Percentiles rank a stretch among this genome's conserved stretches.
phyloP scores from a whole-genome alignment of 2,329 filamentous ascomycete species.

The Aspergillus thermomutatus region DNA sequence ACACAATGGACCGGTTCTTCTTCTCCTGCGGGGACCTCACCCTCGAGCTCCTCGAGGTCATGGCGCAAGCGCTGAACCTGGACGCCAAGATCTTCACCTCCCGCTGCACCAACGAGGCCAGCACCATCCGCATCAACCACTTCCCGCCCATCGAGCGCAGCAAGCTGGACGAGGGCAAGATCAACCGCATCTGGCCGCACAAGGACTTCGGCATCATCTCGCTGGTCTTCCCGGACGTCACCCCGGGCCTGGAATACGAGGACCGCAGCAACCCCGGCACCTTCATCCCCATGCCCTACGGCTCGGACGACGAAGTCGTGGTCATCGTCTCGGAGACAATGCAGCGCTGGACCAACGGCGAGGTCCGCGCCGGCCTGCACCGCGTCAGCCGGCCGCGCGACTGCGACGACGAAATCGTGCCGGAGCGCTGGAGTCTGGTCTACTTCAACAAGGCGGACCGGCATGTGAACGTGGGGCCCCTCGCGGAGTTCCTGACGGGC shows the following conservation, averaged over 20 bases:
- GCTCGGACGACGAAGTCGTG: conserved; percentile 25
- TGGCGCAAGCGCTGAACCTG: conserved; percentile 1
- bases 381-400: conserved; percentile 29
- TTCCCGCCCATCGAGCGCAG: conserved; percentile 6
- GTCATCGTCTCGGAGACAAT: conserved; percentile 43
- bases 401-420: conserved; percentile 20
- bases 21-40: conserved; percentile 4
- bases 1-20: conserved; percentile 6
- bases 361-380: conserved; percentile 34
- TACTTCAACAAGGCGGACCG: conserved; percentile 34
- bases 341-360: conserved; percentile 38
- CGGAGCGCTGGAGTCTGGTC: conserved; percentile 23
- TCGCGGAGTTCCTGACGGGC: conserved; percentile 23
- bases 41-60: conserved; percentile 2
- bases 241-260: conserved; percentile 38
- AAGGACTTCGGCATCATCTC: conserved; percentile 25
- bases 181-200: conserved; percentile 12
- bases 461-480: conserved; percentile 24
- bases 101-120: conserved; percentile 4
- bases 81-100: neutral
- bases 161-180: conserved; percentile 5
- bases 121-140: conserved; percentile 11
- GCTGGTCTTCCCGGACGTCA: conserved; percentile 36
- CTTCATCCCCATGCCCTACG: conserved; percentile 12
- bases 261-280: conserved; percentile 21